Conservation (phyloP, 2,329 filamentous ascomycete genomes). For the Trichoderma koningii region DNA sequence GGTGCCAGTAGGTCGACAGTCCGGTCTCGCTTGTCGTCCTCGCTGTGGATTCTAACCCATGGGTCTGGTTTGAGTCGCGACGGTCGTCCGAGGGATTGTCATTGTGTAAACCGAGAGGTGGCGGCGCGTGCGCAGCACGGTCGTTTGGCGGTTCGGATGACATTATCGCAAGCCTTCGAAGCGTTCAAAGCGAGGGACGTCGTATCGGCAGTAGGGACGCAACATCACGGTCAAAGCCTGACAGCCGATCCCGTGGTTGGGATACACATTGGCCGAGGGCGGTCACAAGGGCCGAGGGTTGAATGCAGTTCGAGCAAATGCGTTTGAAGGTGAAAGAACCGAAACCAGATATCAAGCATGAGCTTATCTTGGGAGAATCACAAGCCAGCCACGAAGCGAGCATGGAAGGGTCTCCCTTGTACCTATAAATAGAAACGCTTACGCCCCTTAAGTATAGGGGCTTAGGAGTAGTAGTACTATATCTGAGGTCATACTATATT, state of each 20-base stretch:
- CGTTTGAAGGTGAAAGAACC: not conserved
- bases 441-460: too few species aligned
- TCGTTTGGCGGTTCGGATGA: conserved; percentile 36
- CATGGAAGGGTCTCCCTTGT: not conserved
- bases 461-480: not conserved
- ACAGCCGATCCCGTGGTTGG: not conserved
- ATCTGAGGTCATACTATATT: not conserved
- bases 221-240: conserved; percentile 12
- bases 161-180: conserved; percentile 33
- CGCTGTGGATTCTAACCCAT: conserved; percentile 29
- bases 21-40: conserved; percentile 43
- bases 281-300: not conserved
- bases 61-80: not conserved
- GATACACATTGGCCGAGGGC: not conserved
- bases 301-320: not conserved
- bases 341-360: not conserved
- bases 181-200: conserved; percentile 6
- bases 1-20: conserved; percentile 57
- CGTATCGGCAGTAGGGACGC: not conserved
- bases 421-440: too few species aligned
- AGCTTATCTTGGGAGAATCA: not conserved
- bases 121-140: conserved; percentile 35
- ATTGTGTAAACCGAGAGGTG: conserved; percentile 72
- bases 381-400: not conserved
- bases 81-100: conserved; percentile 42